phyloP scores from a whole-genome alignment of 331 rosid genomes.

The Ulmus americana region DNA sequence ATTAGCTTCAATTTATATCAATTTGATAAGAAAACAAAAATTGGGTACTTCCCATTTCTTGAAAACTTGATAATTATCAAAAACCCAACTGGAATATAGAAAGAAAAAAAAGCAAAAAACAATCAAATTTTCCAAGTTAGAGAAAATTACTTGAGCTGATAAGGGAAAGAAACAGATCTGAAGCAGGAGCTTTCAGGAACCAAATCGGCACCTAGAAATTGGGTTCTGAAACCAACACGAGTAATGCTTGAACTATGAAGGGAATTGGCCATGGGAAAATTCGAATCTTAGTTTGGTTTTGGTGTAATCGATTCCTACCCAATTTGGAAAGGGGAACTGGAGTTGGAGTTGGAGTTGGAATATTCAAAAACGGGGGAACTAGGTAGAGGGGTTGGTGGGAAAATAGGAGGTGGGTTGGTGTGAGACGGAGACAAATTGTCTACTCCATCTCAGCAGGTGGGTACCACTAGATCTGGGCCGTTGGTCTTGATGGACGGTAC shows the following conservation, averaged over 20 bases:
- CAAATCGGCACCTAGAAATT: constrained; percentile 14
- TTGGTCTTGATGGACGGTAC: no score
- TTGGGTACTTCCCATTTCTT: no score
- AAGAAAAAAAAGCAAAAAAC: neutral
- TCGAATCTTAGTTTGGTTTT: neutral
- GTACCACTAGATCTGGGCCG: no score
- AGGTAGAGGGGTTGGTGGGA: constrained; percentile 18
- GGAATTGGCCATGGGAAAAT: constrained; percentile 28
- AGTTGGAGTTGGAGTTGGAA: neutral
- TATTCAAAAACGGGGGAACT: neutral
- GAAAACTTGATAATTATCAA: neutral
- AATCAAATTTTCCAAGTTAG: neutral
- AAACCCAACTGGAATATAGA: neutral
- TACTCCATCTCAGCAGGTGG: no score
- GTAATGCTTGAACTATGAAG: constrained; percentile 18
- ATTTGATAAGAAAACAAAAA: neutral
- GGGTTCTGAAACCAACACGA: constrained; percentile 17
- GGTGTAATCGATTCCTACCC: neutral
- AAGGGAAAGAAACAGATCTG: constrained; percentile 33
- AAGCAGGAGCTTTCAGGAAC: constrained; percentile 11
- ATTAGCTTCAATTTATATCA: neutral
- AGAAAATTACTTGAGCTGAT: constrained; percentile 19
- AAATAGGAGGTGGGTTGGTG: neutral
- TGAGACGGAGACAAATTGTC: neutral
- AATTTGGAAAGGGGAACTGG: neutral